These are phyloP conservation scores for Cyclotella choctawhatcheeana DNA, from an alignment of 108 stramenopile genomes.

Conservation along the genomic window DNA sequence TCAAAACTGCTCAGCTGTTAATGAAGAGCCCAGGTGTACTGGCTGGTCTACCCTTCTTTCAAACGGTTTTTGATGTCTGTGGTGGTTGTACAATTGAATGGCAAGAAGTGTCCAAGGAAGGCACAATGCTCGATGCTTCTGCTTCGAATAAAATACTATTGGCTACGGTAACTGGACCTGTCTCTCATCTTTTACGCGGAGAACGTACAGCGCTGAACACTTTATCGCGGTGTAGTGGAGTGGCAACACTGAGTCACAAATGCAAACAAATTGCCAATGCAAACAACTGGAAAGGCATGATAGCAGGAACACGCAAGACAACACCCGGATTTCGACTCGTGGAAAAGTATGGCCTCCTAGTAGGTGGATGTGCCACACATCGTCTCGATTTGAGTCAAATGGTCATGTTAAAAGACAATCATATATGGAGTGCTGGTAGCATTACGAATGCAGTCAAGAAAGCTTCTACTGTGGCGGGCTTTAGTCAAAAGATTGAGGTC, in stretches of 20 bases:
- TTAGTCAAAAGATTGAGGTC: conserved; percentile 98
- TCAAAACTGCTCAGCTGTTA: conserved; percentile 70
- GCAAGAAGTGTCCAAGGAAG: conserved; percentile 78
- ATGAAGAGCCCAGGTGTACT: conserved; percentile 90
- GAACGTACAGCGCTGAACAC: conserved; percentile 98
- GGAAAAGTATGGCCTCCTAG: conserved; percentile 98
- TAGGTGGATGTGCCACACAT: conserved; percentile 96
- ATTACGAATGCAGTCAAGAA: conserved; percentile 90
- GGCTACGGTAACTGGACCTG: conserved; percentile 91
- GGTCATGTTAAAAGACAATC: conserved; percentile 99
- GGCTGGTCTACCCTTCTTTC: conserved; percentile 94
- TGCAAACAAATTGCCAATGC: conserved; percentile 59
- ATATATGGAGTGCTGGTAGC: conserved; percentile 90
- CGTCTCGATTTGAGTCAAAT: conserved; percentile 97
- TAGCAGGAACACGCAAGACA: conserved; percentile 98
- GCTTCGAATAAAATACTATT: conserved; percentile 69
- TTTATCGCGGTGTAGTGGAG: conserved; percentile 93
- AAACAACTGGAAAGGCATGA: conserved; percentile 88
- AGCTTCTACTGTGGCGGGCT: conserved; percentile 90
- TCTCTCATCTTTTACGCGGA: conserved; percentile 87
- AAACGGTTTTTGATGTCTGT: conserved; percentile 82
- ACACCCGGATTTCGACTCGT: conserved; percentile 98
- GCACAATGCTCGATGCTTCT: conserved; percentile 38
- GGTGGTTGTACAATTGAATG: conserved; percentile 86
- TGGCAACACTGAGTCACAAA: conserved; percentile 82